Conservation (phyloP, 176 grass and related monocot genomes). For the Ensete glaucum region DNA sequence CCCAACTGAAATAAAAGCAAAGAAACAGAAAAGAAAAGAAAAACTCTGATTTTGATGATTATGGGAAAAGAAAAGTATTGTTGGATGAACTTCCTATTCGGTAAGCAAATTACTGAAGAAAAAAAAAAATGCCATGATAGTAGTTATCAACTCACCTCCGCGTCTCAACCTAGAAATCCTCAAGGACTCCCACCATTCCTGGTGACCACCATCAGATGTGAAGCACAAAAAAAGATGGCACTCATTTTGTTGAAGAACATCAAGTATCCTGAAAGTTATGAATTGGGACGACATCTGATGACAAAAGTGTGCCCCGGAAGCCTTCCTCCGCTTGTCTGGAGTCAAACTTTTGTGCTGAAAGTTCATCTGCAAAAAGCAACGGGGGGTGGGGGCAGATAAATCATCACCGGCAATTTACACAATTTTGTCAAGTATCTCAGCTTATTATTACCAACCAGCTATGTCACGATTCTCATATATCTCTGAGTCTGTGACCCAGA, state of each 20-base stretch:
- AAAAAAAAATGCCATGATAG: background rate
- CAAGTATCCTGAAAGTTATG: slow-evolving; percentile 7
- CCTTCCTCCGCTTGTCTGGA: slow-evolving; percentile 58
- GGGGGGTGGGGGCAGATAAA: too few species aligned
- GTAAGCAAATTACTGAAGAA: background rate
- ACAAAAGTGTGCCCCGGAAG: slow-evolving; percentile 87
- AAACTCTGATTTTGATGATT: too few species aligned
- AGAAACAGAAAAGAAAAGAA: too few species aligned
- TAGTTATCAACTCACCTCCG: background rate
- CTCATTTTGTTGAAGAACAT: background rate
- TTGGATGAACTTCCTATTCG: too few species aligned
- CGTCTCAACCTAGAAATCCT: background rate
- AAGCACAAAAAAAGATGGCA: background rate
- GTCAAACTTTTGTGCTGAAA: slow-evolving; percentile 54
- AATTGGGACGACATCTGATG: slow-evolving; percentile 45
- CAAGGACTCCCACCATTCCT: background rate
- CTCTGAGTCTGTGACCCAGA: slow-evolving; percentile 86
- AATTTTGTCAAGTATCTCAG: background rate
- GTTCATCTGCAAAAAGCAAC: slow-evolving; percentile 50
- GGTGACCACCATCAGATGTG: background rate
- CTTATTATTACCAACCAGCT: slow-evolving; percentile 39
- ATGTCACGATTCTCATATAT: slow-evolving; percentile 93
- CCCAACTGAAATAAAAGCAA: too few species aligned
- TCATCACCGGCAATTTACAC: background rate
- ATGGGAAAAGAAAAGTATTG: too few species aligned